A percentile compares a stretch with the other conserved stretches of the same genome.
These are phyloP conservation scores for Beauveria asiatica DNA, from an alignment of 2,329 filamentous ascomycete species.

Conservation along the genomic window DNA sequence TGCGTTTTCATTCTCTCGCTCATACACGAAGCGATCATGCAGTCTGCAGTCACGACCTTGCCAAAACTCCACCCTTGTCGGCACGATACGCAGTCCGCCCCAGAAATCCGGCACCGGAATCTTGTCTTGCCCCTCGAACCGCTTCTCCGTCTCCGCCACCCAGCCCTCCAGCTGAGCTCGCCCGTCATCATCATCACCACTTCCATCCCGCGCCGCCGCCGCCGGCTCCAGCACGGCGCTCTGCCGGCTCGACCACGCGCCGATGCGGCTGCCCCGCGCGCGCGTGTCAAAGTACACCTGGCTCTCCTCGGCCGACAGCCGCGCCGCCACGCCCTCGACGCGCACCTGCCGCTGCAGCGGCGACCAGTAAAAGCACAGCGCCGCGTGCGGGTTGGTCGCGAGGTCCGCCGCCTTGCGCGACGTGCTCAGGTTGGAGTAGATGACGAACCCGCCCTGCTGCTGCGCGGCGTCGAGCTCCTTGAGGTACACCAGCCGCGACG, in stretches of 20 bases:
- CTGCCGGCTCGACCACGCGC: constrained; percentile 90
- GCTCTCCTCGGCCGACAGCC: constrained; percentile 62
- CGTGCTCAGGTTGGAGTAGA: constrained; percentile 89
- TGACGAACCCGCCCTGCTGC: constrained; percentile 76
- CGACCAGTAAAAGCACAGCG: constrained; percentile 87
- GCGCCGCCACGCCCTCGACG: constrained; percentile 68
- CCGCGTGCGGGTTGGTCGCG: constrained; percentile 64
- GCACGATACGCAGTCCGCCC: constrained; percentile 82
- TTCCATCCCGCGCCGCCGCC: not conserved
- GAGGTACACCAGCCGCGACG: constrained; percentile 80
- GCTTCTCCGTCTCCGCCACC: constrained; percentile 67
- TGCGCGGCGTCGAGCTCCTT: constrained; percentile 90
- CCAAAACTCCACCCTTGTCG: constrained; percentile 90
- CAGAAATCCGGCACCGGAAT: constrained; percentile 92
- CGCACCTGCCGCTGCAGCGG: constrained; percentile 80
- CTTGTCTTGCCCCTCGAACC: constrained; percentile 64
- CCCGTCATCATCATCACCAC: constrained; percentile 47
- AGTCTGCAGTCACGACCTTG: constrained; percentile 83
- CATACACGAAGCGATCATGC: constrained; percentile 90
- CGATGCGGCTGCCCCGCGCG: constrained; percentile 73
- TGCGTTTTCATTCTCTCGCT: constrained; percentile 43
- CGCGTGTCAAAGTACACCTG: constrained; percentile 58
- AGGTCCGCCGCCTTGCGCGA: constrained; percentile 62
- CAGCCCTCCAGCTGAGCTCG: constrained; percentile 65
- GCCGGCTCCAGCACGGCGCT: constrained; percentile 58